Evolutionary conservation across 306 rosid species (phyloP).

Genomic region (Chamaecrista fasciculata): DNA sequence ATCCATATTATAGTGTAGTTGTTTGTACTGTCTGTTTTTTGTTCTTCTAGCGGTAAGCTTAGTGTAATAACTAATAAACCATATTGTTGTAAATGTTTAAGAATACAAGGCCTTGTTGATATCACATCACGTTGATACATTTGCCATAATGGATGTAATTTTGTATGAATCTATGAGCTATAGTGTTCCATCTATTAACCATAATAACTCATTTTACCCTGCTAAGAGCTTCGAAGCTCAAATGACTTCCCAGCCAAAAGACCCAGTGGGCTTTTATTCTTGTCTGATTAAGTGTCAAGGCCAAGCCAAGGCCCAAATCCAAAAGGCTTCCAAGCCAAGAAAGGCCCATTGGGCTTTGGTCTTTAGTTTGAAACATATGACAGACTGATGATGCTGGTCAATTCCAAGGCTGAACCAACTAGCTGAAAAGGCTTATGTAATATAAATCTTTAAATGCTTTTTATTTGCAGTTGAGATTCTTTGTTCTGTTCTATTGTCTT

Average conservation of each 20-base stretch:
- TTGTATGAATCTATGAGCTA: neutral
- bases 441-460: too few relatives aligned
- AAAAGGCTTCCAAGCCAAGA: too few relatives aligned
- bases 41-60: neutral
- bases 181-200: neutral
- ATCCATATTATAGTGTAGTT: neutral
- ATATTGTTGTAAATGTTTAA: neutral
- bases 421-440: too few relatives aligned
- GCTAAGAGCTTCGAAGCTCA: neutral
- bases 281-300: too few relatives aligned
- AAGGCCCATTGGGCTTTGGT: too few relatives aligned
- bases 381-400: too few relatives aligned
- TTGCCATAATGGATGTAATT: neutral
- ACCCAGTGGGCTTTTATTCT: neutral
- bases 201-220: neutral
- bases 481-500: too few relatives aligned
- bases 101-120: neutral
- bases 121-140: neutral
- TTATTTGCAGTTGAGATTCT: too few relatives aligned
- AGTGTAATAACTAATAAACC: neutral
- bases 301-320: too few relatives aligned
- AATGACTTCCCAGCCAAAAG: neutral
- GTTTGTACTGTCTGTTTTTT: neutral
- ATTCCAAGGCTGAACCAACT: too few relatives aligned
- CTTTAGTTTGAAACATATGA: neutral